Evolutionary conservation across 257 asterid species (phyloP).

Genomic region (Jasminum sambac): DNA sequence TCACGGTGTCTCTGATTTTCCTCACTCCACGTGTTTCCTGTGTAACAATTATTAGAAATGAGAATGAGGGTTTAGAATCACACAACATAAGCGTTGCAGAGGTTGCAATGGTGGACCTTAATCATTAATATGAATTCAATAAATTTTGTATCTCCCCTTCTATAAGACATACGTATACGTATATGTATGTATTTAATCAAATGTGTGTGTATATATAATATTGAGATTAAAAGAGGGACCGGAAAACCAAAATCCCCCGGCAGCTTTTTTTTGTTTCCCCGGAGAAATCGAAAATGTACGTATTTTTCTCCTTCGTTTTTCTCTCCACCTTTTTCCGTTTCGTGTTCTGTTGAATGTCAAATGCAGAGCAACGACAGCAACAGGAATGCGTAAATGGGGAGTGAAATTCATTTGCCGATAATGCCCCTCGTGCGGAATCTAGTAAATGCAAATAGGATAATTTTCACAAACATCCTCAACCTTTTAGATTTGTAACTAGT

Average conservation of each 20-base stretch:
- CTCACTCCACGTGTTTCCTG: slow-evolving; percentile 3
- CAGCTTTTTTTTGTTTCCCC: background rate
- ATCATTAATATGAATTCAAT: slow-evolving; percentile 20
- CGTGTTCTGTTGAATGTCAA: slow-evolving; percentile 29
- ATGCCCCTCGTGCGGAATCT: slow-evolving; percentile 19
- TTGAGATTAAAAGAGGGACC: slow-evolving; percentile 19
- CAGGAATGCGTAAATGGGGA: slow-evolving; percentile 27
- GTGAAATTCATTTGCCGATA: slow-evolving; percentile 19
- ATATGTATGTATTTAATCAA: too few species aligned
- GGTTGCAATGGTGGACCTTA: slow-evolving; percentile 10
- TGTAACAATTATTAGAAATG: slow-evolving; percentile 1
- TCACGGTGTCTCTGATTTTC: background rate
- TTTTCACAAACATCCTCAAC: too few species aligned
- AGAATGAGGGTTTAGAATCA: slow-evolving; percentile 30
- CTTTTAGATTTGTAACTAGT: too few species aligned
- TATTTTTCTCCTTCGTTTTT: background rate
- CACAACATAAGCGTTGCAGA: slow-evolving; percentile 24
- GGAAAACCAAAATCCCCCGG: slow-evolving; percentile 31
- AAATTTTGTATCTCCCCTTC: background rate
- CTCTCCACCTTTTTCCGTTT: background rate
- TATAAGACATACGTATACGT: slow-evolving; percentile 2
- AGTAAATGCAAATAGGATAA: too few species aligned
- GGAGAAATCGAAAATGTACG: background rate
- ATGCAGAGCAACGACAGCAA: slow-evolving; percentile 27
- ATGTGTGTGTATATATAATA: slow-evolving; percentile 1